A percentile compares a stretch with the other conserved stretches of the same genome.
Evolutionary conservation across 495 filamentous ascomycete species (phyloP).

Genomic region (Cairneyella variabilis): DNA sequence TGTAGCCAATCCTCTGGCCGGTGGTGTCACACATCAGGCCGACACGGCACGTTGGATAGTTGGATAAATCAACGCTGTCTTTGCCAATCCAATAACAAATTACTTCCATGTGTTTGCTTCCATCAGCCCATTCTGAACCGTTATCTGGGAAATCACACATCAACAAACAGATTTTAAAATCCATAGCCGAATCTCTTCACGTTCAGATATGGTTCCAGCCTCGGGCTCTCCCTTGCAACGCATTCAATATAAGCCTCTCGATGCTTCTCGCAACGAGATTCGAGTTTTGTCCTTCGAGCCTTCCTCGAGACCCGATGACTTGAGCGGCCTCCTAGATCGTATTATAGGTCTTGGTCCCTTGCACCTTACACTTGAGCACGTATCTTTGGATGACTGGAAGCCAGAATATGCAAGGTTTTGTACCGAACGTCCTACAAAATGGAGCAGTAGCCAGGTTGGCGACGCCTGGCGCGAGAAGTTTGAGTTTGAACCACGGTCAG

Average conservation of each 20-base stretch:
- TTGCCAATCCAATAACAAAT: slow-evolving; percentile 5
- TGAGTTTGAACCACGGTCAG: slow-evolving; percentile 17
- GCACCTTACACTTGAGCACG: slow-evolving; percentile 14
- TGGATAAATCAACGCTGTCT: slow-evolving; percentile 14
- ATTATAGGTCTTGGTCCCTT: slow-evolving; percentile 17
- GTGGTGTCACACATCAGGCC: slow-evolving; percentile 7
- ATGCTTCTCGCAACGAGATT: slow-evolving; percentile 21
- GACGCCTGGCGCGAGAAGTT: slow-evolving; percentile 14
- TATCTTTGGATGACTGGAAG: slow-evolving; percentile 20
- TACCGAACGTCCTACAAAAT: slow-evolving; percentile 16
- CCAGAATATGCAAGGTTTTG: slow-evolving; percentile 21
- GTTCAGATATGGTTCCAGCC: slow-evolving; percentile 14
- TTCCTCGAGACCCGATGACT: slow-evolving; percentile 18
- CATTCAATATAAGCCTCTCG: slow-evolving; percentile 19
- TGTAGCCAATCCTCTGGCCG: slow-evolving; percentile 10
- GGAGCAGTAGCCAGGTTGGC: slow-evolving; percentile 15
- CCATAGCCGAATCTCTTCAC: slow-evolving; percentile 3
- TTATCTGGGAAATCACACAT: not conserved
- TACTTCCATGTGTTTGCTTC: slow-evolving; percentile 15
- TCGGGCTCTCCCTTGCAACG: slow-evolving; percentile 15
- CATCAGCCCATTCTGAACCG: slow-evolving; percentile 10
- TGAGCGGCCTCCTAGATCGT: slow-evolving; percentile 14
- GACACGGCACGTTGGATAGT: not conserved
- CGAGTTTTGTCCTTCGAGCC: slow-evolving; percentile 20
- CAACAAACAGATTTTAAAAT: not conserved